Conservation (phyloP, 106 monocot species). For the Vanilla planifolia region DNA sequence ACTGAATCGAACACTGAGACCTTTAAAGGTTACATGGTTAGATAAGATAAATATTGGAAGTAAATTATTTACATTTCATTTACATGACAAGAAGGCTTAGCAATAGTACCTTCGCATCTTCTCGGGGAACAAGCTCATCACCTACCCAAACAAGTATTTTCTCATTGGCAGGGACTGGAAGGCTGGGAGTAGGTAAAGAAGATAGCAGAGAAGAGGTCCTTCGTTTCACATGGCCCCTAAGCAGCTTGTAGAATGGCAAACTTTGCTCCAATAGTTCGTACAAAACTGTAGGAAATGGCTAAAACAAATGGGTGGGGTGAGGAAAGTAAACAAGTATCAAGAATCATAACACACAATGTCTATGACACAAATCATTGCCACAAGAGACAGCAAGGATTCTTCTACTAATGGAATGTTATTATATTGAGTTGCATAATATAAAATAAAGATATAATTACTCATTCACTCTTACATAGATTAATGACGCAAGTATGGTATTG, state of each 20-base stretch:
- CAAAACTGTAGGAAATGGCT: conserved; percentile 62
- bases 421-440: no score
- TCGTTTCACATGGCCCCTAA: conserved; percentile 43
- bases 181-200: conserved; percentile 52
- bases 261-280: conserved; percentile 87
- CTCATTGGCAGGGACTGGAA: conserved; percentile 81
- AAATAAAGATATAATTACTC: no score
- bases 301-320: conserved; percentile 8
- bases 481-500: no score
- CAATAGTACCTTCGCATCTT: conserved; percentile 68
- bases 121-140: conserved; percentile 76
- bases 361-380: no score
- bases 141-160: conserved; percentile 96
- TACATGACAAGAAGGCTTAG: background rate
- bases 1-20: conserved; percentile 98
- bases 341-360: no score
- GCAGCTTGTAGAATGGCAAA: conserved; percentile 93
- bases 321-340: background rate
- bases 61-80: background rate
- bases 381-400: no score
- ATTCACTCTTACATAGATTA: no score
- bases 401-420: no score
- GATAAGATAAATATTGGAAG: conserved; percentile 12
- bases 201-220: conserved; percentile 32
- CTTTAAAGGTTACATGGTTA: conserved; percentile 28